phyloP scores from a whole-genome alignment of 2,329 filamentous ascomycete species.

The Cylindrodendrum hubeiense region DNA sequence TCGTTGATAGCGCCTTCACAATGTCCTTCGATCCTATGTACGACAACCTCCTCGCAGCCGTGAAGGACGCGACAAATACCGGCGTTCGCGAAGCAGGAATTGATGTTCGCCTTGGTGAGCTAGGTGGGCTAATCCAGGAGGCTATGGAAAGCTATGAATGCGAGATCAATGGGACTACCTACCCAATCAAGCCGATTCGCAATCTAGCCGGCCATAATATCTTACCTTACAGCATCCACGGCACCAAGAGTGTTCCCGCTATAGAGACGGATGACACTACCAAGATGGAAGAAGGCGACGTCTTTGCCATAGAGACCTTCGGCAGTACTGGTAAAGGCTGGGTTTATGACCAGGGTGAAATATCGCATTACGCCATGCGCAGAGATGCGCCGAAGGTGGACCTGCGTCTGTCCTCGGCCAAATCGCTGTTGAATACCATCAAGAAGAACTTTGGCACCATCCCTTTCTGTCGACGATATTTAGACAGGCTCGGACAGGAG shows the following conservation, averaged over 20 bases:
- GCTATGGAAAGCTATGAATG: slow-evolving; percentile 93
- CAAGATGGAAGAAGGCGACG: slow-evolving; percentile 95
- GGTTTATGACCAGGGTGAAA: slow-evolving; percentile 74
- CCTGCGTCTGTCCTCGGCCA: slow-evolving; percentile 65
- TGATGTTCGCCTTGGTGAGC: slow-evolving; percentile 86
- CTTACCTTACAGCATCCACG: slow-evolving; percentile 86
- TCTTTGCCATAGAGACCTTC: slow-evolving; percentile 94
- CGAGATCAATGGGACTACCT: slow-evolving; percentile 80
- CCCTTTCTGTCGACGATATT: slow-evolving; percentile 71
- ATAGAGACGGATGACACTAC: slow-evolving; percentile 74
- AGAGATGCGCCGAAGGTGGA: slow-evolving; percentile 50
- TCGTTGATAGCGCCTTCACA: slow-evolving; percentile 83
- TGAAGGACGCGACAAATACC: slow-evolving; percentile 83
- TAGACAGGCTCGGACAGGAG: slow-evolving; percentile 72
- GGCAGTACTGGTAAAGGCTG: slow-evolving; percentile 89
- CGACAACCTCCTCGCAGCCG: slow-evolving; percentile 77
- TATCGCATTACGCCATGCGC: slow-evolving; percentile 65
- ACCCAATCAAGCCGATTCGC: slow-evolving; percentile 83
- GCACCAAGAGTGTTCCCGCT: slow-evolving; percentile 89
- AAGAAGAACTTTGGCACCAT: slow-evolving; percentile 72
- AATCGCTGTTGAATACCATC: slow-evolving; percentile 68
- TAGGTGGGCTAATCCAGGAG: slow-evolving; percentile 85
- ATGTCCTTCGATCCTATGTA: slow-evolving; percentile 79
- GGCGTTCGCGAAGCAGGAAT: slow-evolving; percentile 89
- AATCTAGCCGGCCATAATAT: slow-evolving; percentile 91